Percentiles rank a stretch among this genome's conserved stretches.
These are phyloP conservation scores for Pyricularia pennisetigena DNA, from an alignment of 2,329 filamentous ascomycete species.

Conservation along the genomic window DNA sequence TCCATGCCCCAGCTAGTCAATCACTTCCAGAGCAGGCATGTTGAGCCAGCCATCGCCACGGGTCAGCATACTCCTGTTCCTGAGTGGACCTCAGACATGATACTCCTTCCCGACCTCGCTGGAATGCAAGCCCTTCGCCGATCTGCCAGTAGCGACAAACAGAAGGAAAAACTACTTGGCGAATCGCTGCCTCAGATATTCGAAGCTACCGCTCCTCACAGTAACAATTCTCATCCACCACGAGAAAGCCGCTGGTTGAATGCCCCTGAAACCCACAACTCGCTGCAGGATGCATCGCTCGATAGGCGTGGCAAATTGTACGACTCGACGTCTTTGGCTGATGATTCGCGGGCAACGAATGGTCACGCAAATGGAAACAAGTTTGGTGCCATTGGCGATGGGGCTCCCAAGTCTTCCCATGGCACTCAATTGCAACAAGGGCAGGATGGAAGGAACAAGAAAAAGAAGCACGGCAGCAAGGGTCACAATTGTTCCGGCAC, in stretches of 20 bases:
- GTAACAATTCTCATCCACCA: not conserved
- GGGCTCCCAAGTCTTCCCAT: conserved; percentile 9
- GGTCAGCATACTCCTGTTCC: conserved; percentile 14
- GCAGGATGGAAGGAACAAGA: conserved; percentile 8
- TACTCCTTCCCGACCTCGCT: conserved; percentile 27
- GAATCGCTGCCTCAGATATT: conserved; percentile 28
- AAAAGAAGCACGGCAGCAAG: conserved; percentile 9
- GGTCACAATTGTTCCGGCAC: not conserved
- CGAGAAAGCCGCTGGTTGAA: not conserved
- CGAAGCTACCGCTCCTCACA: conserved; percentile 7
- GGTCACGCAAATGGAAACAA: not conserved
- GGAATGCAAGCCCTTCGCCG: conserved; percentile 18
- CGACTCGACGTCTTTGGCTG: not conserved
- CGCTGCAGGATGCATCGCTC: conserved; percentile 2
- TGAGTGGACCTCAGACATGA: conserved; percentile 38
- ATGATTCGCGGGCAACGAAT: not conserved
- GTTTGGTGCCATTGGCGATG: not conserved
- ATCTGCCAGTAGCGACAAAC: conserved; percentile 19
- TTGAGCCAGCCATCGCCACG: conserved; percentile 17
- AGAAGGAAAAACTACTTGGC: conserved; percentile 23
- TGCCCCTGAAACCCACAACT: not conserved
- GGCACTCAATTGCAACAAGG: conserved; percentile 3
- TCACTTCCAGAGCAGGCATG: conserved; percentile 40
- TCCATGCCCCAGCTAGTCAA: conserved; percentile 51
- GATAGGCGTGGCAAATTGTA: conserved; percentile 6